These are phyloP conservation scores for Cladophialophora carrionii DNA, from an alignment of 2,329 filamentous ascomycete species.

Conservation along the genomic window DNA sequence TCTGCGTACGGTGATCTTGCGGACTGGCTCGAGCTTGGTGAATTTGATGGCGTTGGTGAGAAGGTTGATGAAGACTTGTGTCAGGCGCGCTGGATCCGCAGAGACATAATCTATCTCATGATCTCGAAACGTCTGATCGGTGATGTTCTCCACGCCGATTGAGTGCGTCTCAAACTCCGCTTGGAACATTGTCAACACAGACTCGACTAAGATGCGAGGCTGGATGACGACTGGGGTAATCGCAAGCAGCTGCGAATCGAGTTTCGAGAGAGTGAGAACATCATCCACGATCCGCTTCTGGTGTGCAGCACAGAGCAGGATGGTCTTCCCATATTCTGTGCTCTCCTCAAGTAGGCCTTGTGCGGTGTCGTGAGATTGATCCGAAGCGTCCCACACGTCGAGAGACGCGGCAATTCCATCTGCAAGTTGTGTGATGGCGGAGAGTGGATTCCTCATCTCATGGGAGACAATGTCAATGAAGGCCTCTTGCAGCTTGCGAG, in stretches of 20 bases:
- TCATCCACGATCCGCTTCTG: slow-evolving; percentile 78
- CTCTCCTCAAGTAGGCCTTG: slow-evolving; percentile 58
- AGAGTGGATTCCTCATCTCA: slow-evolving; percentile 61
- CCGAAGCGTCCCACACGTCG: slow-evolving; percentile 39
- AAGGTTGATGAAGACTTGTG: slow-evolving; percentile 64
- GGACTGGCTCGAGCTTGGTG: slow-evolving; percentile 44
- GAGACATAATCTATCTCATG: slow-evolving; percentile 46
- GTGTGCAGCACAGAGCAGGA: slow-evolving; percentile 74
- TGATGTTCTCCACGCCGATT: slow-evolving; percentile 23
- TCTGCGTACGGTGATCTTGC: slow-evolving; percentile 24
- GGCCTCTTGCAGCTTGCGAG: slow-evolving; percentile 63
- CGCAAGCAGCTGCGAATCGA: slow-evolving; percentile 73
- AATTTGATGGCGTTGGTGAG: slow-evolving; percentile 67
- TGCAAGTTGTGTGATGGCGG: slow-evolving; percentile 62
- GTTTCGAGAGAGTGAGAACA: slow-evolving; percentile 71
- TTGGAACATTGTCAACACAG: slow-evolving; percentile 75
- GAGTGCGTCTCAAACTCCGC: slow-evolving; percentile 58
- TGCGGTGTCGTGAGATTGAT: slow-evolving; percentile 10
- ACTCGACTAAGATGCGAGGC: slow-evolving; percentile 66
- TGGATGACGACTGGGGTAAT: slow-evolving; percentile 71
- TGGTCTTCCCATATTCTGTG: slow-evolving; percentile 74
- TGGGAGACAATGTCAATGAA: slow-evolving; percentile 73
- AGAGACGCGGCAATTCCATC: slow-evolving; percentile 57
- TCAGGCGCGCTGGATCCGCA: slow-evolving; percentile 60
- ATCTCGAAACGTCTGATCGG: slow-evolving; percentile 16